Evolutionary conservation across 1,284 basidiomycete species (phyloP).

Genomic region (Malassezia slooffiae): DNA sequence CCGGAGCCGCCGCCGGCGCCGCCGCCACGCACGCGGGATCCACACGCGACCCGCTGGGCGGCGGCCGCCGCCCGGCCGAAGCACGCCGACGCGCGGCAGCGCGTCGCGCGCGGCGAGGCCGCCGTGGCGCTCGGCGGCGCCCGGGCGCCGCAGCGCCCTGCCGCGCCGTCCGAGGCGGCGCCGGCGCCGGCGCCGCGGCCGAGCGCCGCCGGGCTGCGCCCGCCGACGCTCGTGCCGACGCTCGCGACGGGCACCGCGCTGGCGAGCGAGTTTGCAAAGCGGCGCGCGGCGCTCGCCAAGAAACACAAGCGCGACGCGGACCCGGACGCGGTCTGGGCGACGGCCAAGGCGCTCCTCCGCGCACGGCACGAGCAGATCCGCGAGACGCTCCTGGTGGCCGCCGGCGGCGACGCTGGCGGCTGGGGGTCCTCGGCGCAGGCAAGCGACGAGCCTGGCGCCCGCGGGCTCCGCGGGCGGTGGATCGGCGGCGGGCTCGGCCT

Average conservation of each 20-base stretch:
- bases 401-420: conserved; percentile 15
- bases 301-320: background rate
- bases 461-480: conserved; percentile 61
- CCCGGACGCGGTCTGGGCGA: conserved; percentile 42
- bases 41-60: conserved; percentile 32
- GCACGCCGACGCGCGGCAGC: background rate
- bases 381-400: conserved; percentile 54
- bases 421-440: conserved; percentile 16
- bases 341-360: conserved; percentile 59
- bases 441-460: conserved; percentile 73
- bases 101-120: conserved; percentile 1
- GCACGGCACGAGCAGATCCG: conserved; percentile 60
- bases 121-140: background rate
- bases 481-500: conserved; percentile 62
- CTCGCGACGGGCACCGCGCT: conserved; percentile 50
- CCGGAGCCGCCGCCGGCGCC: conserved; percentile 51
- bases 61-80: conserved; percentile 21
- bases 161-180: background rate
- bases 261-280: conserved; percentile 8
- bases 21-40: conserved; percentile 15
- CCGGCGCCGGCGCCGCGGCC: conserved; percentile 3
- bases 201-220: conserved; percentile 56
- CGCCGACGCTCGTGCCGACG: conserved; percentile 75
- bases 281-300: conserved; percentile 1
- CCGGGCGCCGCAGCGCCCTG: background rate